Base-by-base conservation (phyloP, 306 rosid species). In the Begonia fuchsioides region DNA sequence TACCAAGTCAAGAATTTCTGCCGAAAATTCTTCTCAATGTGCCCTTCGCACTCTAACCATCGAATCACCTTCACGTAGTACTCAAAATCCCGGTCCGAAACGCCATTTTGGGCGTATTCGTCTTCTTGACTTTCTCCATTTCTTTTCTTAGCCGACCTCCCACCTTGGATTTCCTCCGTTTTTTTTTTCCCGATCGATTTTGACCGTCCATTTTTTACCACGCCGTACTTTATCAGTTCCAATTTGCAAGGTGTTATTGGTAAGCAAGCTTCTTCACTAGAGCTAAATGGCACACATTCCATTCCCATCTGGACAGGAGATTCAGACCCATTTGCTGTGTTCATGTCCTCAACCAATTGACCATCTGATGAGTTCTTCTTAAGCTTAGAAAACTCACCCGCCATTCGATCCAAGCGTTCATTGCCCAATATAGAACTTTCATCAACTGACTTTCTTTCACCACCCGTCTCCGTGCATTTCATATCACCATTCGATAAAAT, bases 1-100 rank as follows among this genome's bases (percentile, higher is more conserved):
- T 77, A 92, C 98, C 98, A 92, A 49, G 95, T 92, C 50, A 92
- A 78, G 63, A 92, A 92, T 49, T 82, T 85, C 81, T 85, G 98
- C 70, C 95, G 73, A 76, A 92, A 92, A 71, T 77, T 79, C 78
- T 82, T 83, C 60, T 92, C 98, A 5, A 92, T 77, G 51, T 85
- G 94, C 13, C 98, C 98, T 55, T 77, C 86, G 46, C 98, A 92
- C 66, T 92, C 98, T 69, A 92, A 63, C 85, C 87, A 71, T 64
- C 95, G 65, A 56, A 92, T 85, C 56, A 75, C 71, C 74, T 92
- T 85, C 73, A 92, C 98, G 49, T 77, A 81, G 62, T 81, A 77
- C 81, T 85, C 98, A 13, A 85, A 79, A 65, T 82, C 92, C 13
- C 65, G 62, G 10, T 79, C 79, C 0, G 86, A 46, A 50, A 71